These are phyloP conservation scores for Penicillium sclerotiorum DNA, from an alignment of 2,329 filamentous ascomycete species.

Conservation along the genomic window DNA sequence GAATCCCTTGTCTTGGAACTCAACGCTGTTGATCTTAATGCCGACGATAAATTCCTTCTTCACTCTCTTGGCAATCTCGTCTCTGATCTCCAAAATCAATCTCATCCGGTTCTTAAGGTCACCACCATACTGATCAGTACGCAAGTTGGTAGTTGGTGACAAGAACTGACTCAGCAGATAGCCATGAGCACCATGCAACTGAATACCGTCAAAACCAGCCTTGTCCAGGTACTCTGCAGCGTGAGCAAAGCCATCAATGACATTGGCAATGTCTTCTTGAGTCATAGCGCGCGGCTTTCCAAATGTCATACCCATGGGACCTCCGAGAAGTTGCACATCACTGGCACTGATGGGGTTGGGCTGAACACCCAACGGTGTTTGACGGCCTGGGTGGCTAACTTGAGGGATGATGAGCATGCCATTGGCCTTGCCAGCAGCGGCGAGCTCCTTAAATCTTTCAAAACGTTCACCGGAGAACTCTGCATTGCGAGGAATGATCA, in stretches of 20 bases:
- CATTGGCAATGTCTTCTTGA: slow-evolving; percentile 45
- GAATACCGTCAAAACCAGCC: slow-evolving; percentile 59
- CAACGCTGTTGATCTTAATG: slow-evolving; percentile 64
- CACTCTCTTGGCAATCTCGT: slow-evolving; percentile 44
- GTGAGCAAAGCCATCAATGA: slow-evolving; percentile 53
- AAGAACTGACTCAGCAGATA: slow-evolving; percentile 63
- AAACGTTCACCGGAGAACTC: slow-evolving; percentile 61
- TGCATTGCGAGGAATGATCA: slow-evolving; percentile 59
- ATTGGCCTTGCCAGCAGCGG: slow-evolving; percentile 48
- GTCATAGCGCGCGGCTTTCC: slow-evolving; percentile 27
- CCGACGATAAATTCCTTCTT: slow-evolving; percentile 48
- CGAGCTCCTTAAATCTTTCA: slow-evolving; percentile 61
- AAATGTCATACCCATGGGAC: slow-evolving; percentile 32
- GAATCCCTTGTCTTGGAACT: slow-evolving; percentile 53
- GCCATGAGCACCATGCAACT: slow-evolving; percentile 60
- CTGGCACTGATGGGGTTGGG: slow-evolving; percentile 55
- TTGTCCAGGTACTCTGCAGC: slow-evolving; percentile 64
- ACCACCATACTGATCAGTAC: slow-evolving; percentile 68
- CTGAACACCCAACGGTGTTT: slow-evolving; percentile 51
- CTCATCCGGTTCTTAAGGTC: slow-evolving; percentile 67
- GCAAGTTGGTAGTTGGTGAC: slow-evolving; percentile 54
- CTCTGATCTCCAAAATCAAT: slow-evolving; percentile 53
- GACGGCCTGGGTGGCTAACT: slow-evolving; percentile 65
- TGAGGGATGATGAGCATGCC: slow-evolving; percentile 63
- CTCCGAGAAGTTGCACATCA: slow-evolving; percentile 49